Evolutionary conservation across 192 early-diverging fungal species (phyloP).

Genomic region (Mortierella alpina): DNA sequence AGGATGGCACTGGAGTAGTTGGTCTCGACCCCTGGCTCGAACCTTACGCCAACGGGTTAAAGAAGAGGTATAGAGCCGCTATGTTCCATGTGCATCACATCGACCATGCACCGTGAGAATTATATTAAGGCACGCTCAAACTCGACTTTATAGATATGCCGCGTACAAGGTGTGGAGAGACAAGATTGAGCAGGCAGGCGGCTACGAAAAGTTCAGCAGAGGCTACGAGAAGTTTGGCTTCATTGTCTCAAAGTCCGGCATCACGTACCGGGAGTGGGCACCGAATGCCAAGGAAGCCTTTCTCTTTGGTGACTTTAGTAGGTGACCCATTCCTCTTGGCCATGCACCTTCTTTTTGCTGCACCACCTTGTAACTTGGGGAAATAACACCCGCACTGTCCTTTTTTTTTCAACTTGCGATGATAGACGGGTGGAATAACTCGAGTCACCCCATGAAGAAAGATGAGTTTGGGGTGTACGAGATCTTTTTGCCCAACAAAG

Average conservation of each 20-base stretch:
- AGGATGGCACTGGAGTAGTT: constrained; percentile 74
- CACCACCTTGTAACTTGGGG: not conserved
- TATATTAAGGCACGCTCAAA: not conserved
- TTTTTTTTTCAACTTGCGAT: not conserved
- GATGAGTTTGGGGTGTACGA: constrained; percentile 90
- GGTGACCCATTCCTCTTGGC: constrained; percentile 16
- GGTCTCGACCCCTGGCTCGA: constrained; percentile 84
- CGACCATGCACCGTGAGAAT: not conserved
- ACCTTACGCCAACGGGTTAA: constrained; percentile 73
- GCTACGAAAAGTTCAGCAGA: constrained; percentile 85
- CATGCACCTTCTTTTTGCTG: not conserved
- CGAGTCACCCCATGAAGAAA: constrained; percentile 79
- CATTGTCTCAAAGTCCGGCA: constrained; percentile 66
- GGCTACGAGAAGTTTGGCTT: constrained; percentile 89
- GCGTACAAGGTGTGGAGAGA: constrained; percentile 75
- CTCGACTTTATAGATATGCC: constrained; percentile 54
- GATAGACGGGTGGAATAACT: constrained; percentile 85
- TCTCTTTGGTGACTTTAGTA: constrained; percentile 96
- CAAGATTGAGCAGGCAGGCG: constrained; percentile 79
- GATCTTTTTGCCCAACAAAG: constrained; percentile 71
- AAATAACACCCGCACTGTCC: too few species aligned
- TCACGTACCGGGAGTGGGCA: constrained; percentile 95
- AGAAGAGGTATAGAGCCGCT: constrained; percentile 57
- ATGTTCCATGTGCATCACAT: not conserved
- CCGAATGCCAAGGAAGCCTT: constrained; percentile 84